Percentiles rank a stretch among this genome's conserved stretches.
phyloP scores from a whole-genome alignment of 2,329 filamentous ascomycete genomes.

The Xylariaceae sp. region DNA sequence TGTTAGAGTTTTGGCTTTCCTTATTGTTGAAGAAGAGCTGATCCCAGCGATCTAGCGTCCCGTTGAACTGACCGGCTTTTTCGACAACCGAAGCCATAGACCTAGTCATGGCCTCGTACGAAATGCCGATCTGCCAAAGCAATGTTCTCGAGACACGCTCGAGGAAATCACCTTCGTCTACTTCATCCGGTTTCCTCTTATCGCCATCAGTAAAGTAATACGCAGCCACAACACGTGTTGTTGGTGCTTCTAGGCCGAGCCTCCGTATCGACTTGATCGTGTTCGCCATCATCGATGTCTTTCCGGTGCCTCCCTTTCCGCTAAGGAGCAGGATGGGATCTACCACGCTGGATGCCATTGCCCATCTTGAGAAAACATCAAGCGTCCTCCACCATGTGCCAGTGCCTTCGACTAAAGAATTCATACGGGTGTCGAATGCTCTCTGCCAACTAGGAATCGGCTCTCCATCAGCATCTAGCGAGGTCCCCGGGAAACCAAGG shows the following conservation, averaged over 20 bases:
- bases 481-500: conserved; percentile 25
- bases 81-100: conserved; percentile 28
- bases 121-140: conserved; percentile 32
- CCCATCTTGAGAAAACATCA: conserved; percentile 23
- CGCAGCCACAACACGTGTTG: conserved; percentile 23
- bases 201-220: conserved; percentile 31
- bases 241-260: conserved; percentile 19
- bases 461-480: conserved; percentile 29
- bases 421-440: conserved; percentile 28
- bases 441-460: conserved; percentile 29
- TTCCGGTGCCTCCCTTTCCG: conserved; percentile 29
- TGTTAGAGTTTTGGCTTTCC: conserved; percentile 28
- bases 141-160: conserved; percentile 26
- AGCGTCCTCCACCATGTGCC: conserved; percentile 28
- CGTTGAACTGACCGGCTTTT: conserved; percentile 22
- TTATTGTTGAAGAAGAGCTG: conserved; percentile 31
- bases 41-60: conserved; percentile 29
- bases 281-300: conserved; percentile 33
- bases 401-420: conserved; percentile 27
- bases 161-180: conserved; percentile 20
- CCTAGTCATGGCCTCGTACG: conserved; percentile 32
- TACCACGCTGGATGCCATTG: conserved; percentile 15
- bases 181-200: conserved; percentile 28
- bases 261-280: conserved; percentile 27
- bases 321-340: conserved; percentile 27